phyloP scores from a whole-genome alignment of 306 rosid genomes.

The Canavalia ensiformis region DNA sequence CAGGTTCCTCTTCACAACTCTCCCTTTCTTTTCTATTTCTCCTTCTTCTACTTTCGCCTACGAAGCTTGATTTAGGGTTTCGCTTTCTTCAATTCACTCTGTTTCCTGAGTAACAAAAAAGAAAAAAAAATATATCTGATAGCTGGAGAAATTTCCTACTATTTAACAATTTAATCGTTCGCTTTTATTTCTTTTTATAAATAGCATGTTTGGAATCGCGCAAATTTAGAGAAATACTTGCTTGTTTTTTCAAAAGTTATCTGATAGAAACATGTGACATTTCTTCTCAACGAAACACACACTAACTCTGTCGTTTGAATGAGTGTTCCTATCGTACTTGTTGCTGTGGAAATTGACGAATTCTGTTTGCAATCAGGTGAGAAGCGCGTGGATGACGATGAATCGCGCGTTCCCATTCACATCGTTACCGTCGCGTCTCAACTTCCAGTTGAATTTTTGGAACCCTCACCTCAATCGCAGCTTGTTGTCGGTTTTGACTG shows the following conservation, averaged over 20 bases:
- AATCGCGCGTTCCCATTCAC: conserved; percentile 65
- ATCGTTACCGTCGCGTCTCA: conserved; percentile 79
- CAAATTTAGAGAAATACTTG: no score
- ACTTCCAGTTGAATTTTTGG: conserved; percentile 81
- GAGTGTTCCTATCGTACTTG: not conserved
- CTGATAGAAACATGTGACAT: no score
- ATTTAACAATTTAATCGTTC: conserved; percentile 29
- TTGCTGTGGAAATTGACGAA: conserved; percentile 12
- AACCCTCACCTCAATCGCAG: conserved; percentile 68
- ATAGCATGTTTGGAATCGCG: no score
- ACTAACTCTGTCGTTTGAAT: not conserved
- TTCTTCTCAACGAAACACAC: no score
- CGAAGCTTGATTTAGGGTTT: conserved; percentile 37
- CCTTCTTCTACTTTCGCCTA: not conserved
- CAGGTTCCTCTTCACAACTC: conserved; percentile 58
- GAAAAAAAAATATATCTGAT: not conserved
- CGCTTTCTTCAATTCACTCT: conserved; percentile 17
- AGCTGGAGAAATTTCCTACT: not conserved
- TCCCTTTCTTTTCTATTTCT: not conserved
- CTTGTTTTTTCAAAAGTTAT: no score
- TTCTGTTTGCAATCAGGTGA: conserved; percentile 57
- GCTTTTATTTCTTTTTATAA: not conserved
- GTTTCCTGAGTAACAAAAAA: not conserved
- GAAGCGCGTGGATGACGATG: conserved; percentile 55
- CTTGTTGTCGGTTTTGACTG: conserved; percentile 88